Conservation (phyloP, 768 basidiomycete genomes). For the Leccinum uliginosum region DNA sequence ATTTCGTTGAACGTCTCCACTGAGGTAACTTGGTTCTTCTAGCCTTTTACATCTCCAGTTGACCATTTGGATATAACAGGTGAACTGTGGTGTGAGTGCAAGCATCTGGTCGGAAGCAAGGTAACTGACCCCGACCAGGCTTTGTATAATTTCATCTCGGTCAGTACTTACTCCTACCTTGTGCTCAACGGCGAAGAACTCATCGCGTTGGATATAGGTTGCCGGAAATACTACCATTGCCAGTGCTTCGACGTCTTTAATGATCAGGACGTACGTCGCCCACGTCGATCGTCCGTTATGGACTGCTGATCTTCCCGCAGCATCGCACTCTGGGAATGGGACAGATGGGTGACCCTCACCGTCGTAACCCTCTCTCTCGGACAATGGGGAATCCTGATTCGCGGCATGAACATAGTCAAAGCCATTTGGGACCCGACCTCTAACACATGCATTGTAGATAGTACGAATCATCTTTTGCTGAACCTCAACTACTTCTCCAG, state of each 20-base stretch:
- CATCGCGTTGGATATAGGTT: conserved; percentile 12
- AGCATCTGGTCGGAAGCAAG: background rate
- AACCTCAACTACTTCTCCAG: conserved; percentile 70
- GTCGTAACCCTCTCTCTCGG: conserved; percentile 53
- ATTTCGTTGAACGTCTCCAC: conserved; percentile 50
- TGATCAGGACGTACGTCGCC: conserved; percentile 56
- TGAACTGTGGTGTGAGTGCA: conserved; percentile 54
- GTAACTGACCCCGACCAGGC: conserved; percentile 36
- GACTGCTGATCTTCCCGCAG: conserved; percentile 33
- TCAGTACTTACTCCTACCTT: conserved; percentile 23
- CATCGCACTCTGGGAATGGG: conserved; percentile 68
- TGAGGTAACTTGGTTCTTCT: conserved; percentile 10
- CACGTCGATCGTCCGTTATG: conserved; percentile 10
- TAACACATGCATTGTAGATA: conserved; percentile 45
- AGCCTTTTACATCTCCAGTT: background rate
- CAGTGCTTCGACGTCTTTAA: conserved; percentile 48
- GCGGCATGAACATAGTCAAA: conserved; percentile 62
- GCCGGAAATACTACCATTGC: conserved; percentile 26
- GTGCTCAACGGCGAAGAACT: background rate
- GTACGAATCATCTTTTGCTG: conserved; percentile 52
- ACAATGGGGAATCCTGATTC: conserved; percentile 64
- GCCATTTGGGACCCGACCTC: conserved; percentile 46
- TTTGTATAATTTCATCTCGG: conserved; percentile 67
- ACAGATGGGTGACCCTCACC: conserved; percentile 42
- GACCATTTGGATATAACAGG: conserved; percentile 27